Base-by-base conservation (phyloP, 345 rosid species). In the Erysimum cheiranthoides region DNA sequence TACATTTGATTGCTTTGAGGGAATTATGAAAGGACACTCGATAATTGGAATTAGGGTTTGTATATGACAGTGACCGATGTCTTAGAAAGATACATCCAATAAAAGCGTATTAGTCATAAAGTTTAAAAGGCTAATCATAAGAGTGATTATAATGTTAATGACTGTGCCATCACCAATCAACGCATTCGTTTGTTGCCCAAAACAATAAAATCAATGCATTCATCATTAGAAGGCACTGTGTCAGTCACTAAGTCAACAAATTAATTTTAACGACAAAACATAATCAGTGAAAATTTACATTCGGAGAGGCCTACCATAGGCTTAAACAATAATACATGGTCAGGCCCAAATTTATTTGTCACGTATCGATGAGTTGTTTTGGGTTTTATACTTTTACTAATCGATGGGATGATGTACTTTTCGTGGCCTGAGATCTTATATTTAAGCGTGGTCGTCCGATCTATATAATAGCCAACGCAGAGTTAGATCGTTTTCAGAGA, bases 31-130 rank as follows among this genome's bases (percentile, higher is more conserved):
- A 46, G 5, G 42, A 57, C 39, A 46, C 4, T 31, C 28, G 71
- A 66, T 72, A 66, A 78, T 50, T 59, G 36, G 25, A 61, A 66
- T 58, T 73, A 72, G 64, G 63, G 58, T 51, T 71, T 54, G 63
- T 72, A 60, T 2, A 60, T 73, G 78, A 66, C 25, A 51, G 53
- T 25, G 73, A 72, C 65, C 17, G 64, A 51, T 66, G 65, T 50
- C 47, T 66, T 34, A 52, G 34, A 21, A 58, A 51, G 63, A 66
- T 57, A 42, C 39, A 50, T 51, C 31, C 4, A 53, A 16, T 53
- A 62, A 60, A 47, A 50, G 47, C 27, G 28, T 54, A 38, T 39
- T 71, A 77, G 31, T 65, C 65, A 78, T 43, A 51, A 42, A 34
- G 36, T 45, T 67, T 59, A 2, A 73, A 73, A 11, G 76, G 27